Evolutionary conservation across 768 basidiomycete species (phyloP).

Genomic region (Pleurotus salmoneostramineus): DNA sequence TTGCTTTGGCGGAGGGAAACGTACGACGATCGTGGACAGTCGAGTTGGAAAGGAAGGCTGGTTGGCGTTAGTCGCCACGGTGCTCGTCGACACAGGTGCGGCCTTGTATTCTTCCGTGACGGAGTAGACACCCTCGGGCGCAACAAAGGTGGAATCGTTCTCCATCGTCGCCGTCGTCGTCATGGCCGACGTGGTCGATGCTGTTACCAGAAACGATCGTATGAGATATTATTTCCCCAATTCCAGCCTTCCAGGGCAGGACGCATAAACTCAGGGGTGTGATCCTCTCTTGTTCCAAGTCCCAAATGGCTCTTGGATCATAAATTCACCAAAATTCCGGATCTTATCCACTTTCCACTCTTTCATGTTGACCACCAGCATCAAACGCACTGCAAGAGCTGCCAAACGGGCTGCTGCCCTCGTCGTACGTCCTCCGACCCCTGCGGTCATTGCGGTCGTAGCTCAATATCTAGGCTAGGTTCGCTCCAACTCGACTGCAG

Average conservation of each 20-base stretch:
- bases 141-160: slow-evolving; percentile 81
- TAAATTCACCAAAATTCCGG: slow-evolving; percentile 21
- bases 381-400: slow-evolving; percentile 21
- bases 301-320: neutral
- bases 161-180: slow-evolving; percentile 49
- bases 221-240: too few relatives aligned
- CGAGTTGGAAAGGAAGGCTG: slow-evolving; percentile 49
- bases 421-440: slow-evolving; percentile 11
- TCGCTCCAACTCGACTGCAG: slow-evolving; percentile 50
- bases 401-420: slow-evolving; percentile 16
- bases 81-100: slow-evolving; percentile 36
- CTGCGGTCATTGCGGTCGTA: neutral
- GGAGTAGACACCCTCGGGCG: slow-evolving; percentile 88
- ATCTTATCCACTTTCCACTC: slow-evolving; percentile 34
- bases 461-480: slow-evolving; percentile 9
- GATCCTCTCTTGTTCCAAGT: neutral
- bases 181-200: neutral
- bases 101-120: slow-evolving; percentile 86
- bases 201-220: neutral
- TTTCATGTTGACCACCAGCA: slow-evolving; percentile 33
- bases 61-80: slow-evolving; percentile 28
- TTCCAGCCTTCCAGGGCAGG: neutral
- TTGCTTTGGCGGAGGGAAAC: slow-evolving; percentile 55
- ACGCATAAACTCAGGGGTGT: neutral
- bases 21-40: slow-evolving; percentile 57